phyloP scores from a whole-genome alignment of 352 stramenopile species.

The Pythium rhizo-oryzae region DNA sequence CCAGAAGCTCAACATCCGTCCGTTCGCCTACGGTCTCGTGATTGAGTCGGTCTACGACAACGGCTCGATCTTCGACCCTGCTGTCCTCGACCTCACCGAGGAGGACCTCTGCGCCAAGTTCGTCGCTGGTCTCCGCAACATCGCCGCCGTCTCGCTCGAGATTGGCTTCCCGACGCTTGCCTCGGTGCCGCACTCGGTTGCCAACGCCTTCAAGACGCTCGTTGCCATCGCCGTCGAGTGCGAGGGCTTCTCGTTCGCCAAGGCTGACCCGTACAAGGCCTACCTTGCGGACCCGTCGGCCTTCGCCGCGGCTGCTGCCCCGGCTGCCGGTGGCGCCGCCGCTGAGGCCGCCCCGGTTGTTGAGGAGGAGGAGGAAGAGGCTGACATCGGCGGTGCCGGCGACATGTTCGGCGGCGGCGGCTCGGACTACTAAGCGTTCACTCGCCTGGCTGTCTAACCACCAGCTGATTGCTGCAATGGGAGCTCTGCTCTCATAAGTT shows the following conservation, averaged over 20 bases:
- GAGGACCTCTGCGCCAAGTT: conserved; percentile 98
- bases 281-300: conserved; percentile 95
- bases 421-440: conserved; percentile 66
- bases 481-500: conserved; percentile 1
- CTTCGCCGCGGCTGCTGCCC: conserved; percentile 88
- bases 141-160: conserved; percentile 96
- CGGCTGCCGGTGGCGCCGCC: conserved; percentile 78
- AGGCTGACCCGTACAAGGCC: conserved; percentile 97
- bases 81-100: conserved; percentile 98
- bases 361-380: conserved; percentile 73
- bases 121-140: conserved; percentile 90
- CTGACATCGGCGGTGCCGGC: conserved; percentile 83
- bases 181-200: conserved; percentile 98
- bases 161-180: conserved; percentile 97
- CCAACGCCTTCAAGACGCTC: conserved; percentile 98
- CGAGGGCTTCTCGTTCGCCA: conserved; percentile 97
- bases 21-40: conserved; percentile 99
- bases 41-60: conserved; percentile 98
- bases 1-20: conserved; percentile 99
- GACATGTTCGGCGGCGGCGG: conserved; percentile 85
- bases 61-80: conserved; percentile 98
- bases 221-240: conserved; percentile 96
- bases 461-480: conserved; percentile 2
- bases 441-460: neutral
- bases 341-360: conserved; percentile 65